phyloP scores from a whole-genome alignment of 148 eudicot genomes.

The Chenopodium quinoa region DNA sequence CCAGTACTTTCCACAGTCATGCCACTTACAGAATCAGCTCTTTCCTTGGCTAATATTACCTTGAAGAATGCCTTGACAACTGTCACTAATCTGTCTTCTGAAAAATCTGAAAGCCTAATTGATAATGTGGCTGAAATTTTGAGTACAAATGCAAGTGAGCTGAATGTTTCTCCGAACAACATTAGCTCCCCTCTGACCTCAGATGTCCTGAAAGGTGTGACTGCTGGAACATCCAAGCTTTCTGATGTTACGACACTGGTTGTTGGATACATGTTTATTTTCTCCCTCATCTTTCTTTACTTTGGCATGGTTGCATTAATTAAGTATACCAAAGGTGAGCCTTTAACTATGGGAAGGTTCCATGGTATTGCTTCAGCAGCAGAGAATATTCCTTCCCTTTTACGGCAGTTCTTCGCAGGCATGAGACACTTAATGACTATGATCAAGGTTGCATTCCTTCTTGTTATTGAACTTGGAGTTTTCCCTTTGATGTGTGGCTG shows the following conservation, averaged over 20 bases:
- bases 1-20: constrained; percentile 67
- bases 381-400: constrained; percentile 79
- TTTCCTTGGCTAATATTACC: constrained; percentile 78
- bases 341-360: constrained; percentile 85
- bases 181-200: constrained; percentile 47
- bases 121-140: constrained; percentile 60
- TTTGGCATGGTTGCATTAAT: constrained; percentile 77
- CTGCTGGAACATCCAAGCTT: constrained; percentile 69
- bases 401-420: constrained; percentile 84
- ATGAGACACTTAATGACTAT: constrained; percentile 92
- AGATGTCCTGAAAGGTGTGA: constrained; percentile 57
- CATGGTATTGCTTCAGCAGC: constrained; percentile 79
- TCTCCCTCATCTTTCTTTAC: constrained; percentile 73
- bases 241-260: constrained; percentile 95
- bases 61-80: constrained; percentile 73
- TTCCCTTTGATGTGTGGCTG: constrained; percentile 98
- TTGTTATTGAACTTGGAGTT: constrained; percentile 94
- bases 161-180: constrained; percentile 49
- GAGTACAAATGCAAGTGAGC: constrained; percentile 58
- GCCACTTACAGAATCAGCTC: constrained; percentile 80
- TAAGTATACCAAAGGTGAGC: constrained; percentile 83
- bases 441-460: constrained; percentile 94
- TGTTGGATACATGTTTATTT: constrained; percentile 88
- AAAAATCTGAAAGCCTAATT: constrained; percentile 42
- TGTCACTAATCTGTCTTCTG: constrained; percentile 70